Evolutionary conservation across 129 eudicot genomes (phyloP).

Genomic region (Escallonia herrerae): DNA sequence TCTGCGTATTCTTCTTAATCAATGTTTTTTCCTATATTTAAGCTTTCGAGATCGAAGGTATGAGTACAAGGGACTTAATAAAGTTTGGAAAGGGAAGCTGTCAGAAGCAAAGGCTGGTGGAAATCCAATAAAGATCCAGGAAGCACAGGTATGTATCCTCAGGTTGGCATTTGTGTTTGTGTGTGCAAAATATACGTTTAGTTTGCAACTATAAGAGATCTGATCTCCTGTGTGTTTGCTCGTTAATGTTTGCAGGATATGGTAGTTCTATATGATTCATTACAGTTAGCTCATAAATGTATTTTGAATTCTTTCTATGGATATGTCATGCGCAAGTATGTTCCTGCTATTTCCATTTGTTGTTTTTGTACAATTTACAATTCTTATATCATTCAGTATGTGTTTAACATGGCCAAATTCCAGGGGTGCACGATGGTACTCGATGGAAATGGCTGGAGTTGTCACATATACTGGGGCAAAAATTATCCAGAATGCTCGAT

Average conservation of each 20-base stretch:
- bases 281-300: constrained; percentile 98
- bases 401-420: constrained; percentile 16
- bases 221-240: neutral
- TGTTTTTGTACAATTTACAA: neutral
- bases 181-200: neutral
- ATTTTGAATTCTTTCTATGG: constrained; percentile 97
- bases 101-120: constrained; percentile 97
- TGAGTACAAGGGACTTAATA: constrained; percentile 96
- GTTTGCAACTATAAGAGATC: neutral
- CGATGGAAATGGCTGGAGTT: constrained; percentile 99
- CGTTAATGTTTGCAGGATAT: constrained; percentile 89
- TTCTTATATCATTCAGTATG: constrained; percentile 11
- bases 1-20: neutral
- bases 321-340: constrained; percentile 99
- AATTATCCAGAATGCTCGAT: constrained; percentile 91
- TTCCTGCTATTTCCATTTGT: constrained; percentile 11
- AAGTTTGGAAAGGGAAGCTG: constrained; percentile 96
- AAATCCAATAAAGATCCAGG: constrained; percentile 94
- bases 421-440: constrained; percentile 99
- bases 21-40: constrained; percentile 22
- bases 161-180: neutral
- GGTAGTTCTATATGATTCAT: constrained; percentile 95
- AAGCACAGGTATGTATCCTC: constrained; percentile 72
- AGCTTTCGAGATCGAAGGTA: constrained; percentile 99
- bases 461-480: constrained; percentile 99